Base-by-base conservation (phyloP, 371 early-diverging fungal genomes). In the Mucor mucedo region DNA sequence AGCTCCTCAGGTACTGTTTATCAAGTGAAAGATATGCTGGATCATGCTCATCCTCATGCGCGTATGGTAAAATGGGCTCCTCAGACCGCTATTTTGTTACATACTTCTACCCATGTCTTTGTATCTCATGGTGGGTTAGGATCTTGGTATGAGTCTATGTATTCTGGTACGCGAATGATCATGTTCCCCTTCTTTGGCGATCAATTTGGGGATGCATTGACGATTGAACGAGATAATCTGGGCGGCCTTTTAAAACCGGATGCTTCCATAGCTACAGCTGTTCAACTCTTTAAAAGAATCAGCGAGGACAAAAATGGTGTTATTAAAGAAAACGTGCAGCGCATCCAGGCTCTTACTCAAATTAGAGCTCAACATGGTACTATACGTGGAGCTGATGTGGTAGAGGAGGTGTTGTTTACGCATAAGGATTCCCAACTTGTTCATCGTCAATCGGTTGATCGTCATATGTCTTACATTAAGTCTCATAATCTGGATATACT, bases 171-270 rank as follows among this genome's bases (percentile, higher is more conserved):
- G 10, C 75, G 63, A 3, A 53, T 79, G 55, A 38, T 75, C 3
- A 55, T 75, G 39, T 66, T 70, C 38, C 83, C 80, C 1, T 78
- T 76, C 52, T 76, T 78, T 60, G 77, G 69, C 1, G 83, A 82
- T 47, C 83, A 82, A 40, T 64, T 64, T 21, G 41, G 35, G 3
- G 70, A 72, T 13, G 54, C 63, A 4, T 44, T 56, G 0, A 40
- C 21, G 2, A 27, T 70, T 50, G 60, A 66, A 33, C 52, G 35
- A 11, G 5, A 21, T 2, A 30, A 38, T 2, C 33, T 62, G 16
- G 71, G 50, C 1, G 47, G 33, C 13, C 42, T 48, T 16, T 56
- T 59, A 10, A 32, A 44, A 1, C 11, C 11, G 27, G 35, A 44
- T 3, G 35, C 3, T 3, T 44, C 47, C 5, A n/a, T 39, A 4